Percentiles rank a stretch among this genome's conserved stretches.
Evolutionary conservation across 768 basidiomycete species (phyloP).

Genomic region (Naganishia randhawae): DNA sequence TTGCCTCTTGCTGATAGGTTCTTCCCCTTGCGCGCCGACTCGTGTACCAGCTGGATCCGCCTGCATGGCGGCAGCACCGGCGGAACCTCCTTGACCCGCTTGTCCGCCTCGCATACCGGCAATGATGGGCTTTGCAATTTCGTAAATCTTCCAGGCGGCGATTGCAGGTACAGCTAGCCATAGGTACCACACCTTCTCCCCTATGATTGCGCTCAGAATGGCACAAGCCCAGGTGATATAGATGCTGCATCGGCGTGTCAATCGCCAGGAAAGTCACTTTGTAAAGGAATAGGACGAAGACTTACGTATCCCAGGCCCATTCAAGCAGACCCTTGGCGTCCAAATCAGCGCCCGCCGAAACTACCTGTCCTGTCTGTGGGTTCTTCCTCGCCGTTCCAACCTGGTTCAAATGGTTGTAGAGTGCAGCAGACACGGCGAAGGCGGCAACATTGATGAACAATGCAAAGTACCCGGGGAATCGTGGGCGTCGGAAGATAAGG

Average conservation of each 20-base stretch:
- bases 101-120: conserved; percentile 30
- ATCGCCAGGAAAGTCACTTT: too few species aligned
- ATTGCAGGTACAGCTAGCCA: conserved; percentile 44
- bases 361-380: conserved; percentile 27
- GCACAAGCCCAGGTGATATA: conserved; percentile 49
- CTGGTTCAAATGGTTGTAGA: conserved; percentile 42
- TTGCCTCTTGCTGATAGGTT: conserved; percentile 37
- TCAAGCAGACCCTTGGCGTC: conserved; percentile 44
- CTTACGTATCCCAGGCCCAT: conserved; percentile 48
- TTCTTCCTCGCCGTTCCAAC: conserved; percentile 40
- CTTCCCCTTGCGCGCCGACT: conserved; percentile 23
- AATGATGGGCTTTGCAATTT: conserved; percentile 39
- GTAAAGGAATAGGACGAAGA: not conserved
- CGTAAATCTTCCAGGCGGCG: conserved; percentile 46
- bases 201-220: conserved; percentile 40
- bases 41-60: conserved; percentile 13
- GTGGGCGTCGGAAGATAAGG: not conserved
- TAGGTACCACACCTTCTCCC: conserved; percentile 47
- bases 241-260: conserved; percentile 29
- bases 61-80: not conserved
- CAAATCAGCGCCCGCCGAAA: conserved; percentile 44
- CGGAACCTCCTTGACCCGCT: conserved; percentile 28
- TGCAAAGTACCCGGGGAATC: conserved; percentile 6
- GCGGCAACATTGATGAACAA: conserved; percentile 28
- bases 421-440: conserved; percentile 31